Conservation (phyloP, 2,329 filamentous ascomycete genomes). For the Pseudogymnoascus sp. region DNA sequence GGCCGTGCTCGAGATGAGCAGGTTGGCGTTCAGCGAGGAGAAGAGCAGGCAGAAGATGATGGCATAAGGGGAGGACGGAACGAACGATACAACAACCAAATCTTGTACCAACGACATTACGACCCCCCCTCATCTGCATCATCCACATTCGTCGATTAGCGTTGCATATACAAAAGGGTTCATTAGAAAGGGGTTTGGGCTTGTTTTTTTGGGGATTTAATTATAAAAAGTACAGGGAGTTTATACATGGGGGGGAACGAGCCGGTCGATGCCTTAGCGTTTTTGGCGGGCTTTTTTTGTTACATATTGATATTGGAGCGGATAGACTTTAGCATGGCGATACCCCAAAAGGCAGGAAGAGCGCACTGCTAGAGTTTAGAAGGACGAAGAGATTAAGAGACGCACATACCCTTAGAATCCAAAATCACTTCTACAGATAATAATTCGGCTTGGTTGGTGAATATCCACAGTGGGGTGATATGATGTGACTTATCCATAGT, state of each 20-base stretch:
- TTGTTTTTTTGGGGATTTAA: neutral
- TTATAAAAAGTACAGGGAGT: neutral
- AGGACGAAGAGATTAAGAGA: neutral
- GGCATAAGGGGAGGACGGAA: neutral
- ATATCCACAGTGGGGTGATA: neutral
- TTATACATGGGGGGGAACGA: neutral
- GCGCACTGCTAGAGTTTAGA: neutral
- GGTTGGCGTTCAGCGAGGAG: constrained; percentile 86
- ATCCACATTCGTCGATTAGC: constrained; percentile 8
- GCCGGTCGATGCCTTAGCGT: neutral
- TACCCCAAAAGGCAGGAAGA: neutral
- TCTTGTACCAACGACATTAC: constrained; percentile 6
- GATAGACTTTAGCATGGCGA: constrained; percentile 2
- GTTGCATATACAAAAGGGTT: constrained; percentile 1
- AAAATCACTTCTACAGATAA: neutral
- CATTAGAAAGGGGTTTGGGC: neutral
- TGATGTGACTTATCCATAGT: neutral
- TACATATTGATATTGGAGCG: constrained; percentile 1
- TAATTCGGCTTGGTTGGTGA: neutral
- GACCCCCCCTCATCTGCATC: neutral
- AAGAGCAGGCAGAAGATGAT: constrained; percentile 46
- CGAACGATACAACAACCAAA: neutral
- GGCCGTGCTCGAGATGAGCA: constrained; percentile 84
- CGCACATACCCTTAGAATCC: neutral
- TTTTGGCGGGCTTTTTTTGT: neutral